Conservation (phyloP, 345 rosid genomes). For the Lumnitzera littorea region DNA sequence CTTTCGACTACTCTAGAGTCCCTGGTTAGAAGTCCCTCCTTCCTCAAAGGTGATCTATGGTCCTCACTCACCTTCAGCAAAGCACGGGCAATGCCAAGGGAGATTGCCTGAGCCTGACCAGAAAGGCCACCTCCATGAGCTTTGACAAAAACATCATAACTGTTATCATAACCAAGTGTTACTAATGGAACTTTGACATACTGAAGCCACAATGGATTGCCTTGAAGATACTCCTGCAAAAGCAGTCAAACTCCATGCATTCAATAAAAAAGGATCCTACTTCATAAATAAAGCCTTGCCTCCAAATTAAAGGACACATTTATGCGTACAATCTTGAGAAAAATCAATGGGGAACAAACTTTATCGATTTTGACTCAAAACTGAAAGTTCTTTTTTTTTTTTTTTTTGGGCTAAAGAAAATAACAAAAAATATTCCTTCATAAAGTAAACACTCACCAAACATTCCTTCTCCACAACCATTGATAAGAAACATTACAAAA, state of each 20-base stretch:
- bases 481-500: too few species aligned
- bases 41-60: conserved; percentile 65
- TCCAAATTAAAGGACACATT: too few species aligned
- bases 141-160: conserved; percentile 84
- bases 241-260: not conserved
- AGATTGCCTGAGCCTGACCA: conserved; percentile 96
- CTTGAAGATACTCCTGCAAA: conserved; percentile 87
- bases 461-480: too few species aligned
- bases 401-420: not conserved
- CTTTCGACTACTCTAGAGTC: conserved; percentile 88
- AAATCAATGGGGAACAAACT: too few species aligned
- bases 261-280: too few species aligned
- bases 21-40: conserved; percentile 81
- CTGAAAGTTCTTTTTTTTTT: not conserved
- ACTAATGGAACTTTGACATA: conserved; percentile 72
- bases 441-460: not conserved
- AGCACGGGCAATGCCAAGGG: conserved; percentile 87
- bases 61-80: conserved; percentile 65
- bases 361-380: too few species aligned
- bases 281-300: too few species aligned
- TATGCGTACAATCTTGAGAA: too few species aligned
- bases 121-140: conserved; percentile 95
- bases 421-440: not conserved
- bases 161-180: conserved; percentile 74
- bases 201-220: conserved; percentile 94